Base-by-base conservation (phyloP, 179 eudicot species). In the Actinidia arguta region DNA sequence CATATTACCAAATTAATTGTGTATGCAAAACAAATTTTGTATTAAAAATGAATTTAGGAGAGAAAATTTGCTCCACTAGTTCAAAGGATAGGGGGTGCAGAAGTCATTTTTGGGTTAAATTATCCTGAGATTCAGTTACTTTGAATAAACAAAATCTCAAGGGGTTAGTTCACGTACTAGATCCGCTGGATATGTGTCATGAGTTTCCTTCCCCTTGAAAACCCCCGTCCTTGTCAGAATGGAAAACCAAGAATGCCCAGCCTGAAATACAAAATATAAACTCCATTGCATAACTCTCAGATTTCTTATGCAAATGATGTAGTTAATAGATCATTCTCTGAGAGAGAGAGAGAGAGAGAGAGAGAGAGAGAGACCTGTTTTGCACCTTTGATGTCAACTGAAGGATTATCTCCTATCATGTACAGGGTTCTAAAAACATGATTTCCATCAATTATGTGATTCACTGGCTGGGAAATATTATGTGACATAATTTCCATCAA, bases 401-500 rank as follows among this genome's bases (percentile, higher is more conserved):
- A 86, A 71, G 99, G 99, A 86, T 96, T 96, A 85, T 96, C 99
- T 25, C 99, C 99, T 50, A 96, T 88, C 99, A 96, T 95, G 87
- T 95, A 96, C 8, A 96, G 88, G 82, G 96, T 91, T 81, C 88
- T 85, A 78, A 96, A 91, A 83, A 83, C 87, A 83, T 83, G 55
- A 79, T 66, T 73, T 51, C 24, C 80, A 47, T 80, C 87, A 74
- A 73, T 47, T 54, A 82, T 74, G 63, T 74, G 58, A 54, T 84
- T 68, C 9, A 75, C 54, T 63, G 76, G 51, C 39, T 48, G 80
- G 58, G 78, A 66, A 47, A 61, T 66, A 56, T 12, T 50, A 81
- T 79, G 31, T 17, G 78, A 61, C 25, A 88, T 81, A 31, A 47
- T 12, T 82, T 90, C 87, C 82, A 22, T 81, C 12, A 95, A 88